These are phyloP conservation scores for Fremontodendron californicum DNA, from an alignment of 345 rosid genomes.

Conservation along the genomic window DNA sequence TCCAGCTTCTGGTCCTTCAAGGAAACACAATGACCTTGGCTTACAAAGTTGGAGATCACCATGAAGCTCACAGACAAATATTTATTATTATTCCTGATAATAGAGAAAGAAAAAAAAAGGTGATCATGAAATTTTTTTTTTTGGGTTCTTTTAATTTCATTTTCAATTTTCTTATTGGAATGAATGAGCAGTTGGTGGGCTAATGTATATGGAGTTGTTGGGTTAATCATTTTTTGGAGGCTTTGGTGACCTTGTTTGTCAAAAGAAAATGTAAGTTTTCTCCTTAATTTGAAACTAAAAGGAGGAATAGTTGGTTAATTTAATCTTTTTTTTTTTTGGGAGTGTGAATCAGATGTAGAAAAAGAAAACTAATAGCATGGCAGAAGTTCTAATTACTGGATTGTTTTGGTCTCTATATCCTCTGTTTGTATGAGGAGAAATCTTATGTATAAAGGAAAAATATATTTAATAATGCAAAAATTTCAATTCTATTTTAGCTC, in stretches of 20 bases:
- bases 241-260: neutral
- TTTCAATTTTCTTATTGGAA: neutral
- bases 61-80: constrained; percentile 10
- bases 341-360: constrained; percentile 6
- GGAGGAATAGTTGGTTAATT: neutral
- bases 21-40: constrained; percentile 88
- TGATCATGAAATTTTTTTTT: constrained; percentile 10
- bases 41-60: constrained; percentile 59
- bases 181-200: neutral
- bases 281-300: neutral
- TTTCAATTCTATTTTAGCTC: neutral
- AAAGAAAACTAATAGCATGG: neutral
- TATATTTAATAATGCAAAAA: neutral
- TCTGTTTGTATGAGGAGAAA: constrained; percentile 2
- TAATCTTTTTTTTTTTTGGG: neutral
- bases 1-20: constrained; percentile 89
- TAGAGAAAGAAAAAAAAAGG: constrained; percentile 12
- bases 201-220: constrained; percentile 9
- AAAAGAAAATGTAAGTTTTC: neutral
- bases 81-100: neutral
- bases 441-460: neutral
- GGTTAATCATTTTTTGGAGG: constrained; percentile 11
- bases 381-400: neutral
- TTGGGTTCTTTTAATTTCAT: neutral
- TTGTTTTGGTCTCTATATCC: neutral